A percentile compares a stretch with the other conserved stretches of the same genome.
Conservation (phyloP, 1,284 basidiomycete genomes). For the Naganishia sp. region DNA sequence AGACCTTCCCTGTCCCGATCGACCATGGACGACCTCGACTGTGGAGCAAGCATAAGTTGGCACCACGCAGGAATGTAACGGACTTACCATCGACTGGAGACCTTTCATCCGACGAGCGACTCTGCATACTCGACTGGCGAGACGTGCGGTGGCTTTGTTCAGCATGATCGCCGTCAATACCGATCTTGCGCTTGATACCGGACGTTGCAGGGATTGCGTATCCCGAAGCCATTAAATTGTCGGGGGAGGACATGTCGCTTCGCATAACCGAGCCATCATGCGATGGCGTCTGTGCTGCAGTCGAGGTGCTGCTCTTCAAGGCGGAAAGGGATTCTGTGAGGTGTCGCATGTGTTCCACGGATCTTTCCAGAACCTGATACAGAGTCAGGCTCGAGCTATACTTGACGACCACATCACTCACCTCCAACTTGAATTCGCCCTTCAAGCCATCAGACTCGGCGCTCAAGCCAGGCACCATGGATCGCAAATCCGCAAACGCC, state of each 20-base stretch:
- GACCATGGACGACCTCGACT: background rate
- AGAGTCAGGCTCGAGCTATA: background rate
- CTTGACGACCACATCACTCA: conserved; percentile 32
- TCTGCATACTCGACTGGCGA: background rate
- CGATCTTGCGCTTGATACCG: conserved; percentile 10
- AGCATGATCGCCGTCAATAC: background rate
- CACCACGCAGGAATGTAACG: background rate
- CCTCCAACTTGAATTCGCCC: conserved; percentile 55
- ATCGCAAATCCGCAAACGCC: conserved; percentile 47
- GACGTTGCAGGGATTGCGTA: background rate
- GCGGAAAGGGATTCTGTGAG: conserved; percentile 8
- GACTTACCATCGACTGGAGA: background rate
- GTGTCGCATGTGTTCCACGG: conserved; percentile 51
- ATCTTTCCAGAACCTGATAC: conserved; percentile 49
- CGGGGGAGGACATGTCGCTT: background rate
- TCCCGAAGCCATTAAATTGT: background rate
- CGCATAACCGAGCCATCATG: background rate
- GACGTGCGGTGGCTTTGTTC: background rate
- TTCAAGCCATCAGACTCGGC: conserved; percentile 46
- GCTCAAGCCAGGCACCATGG: conserved; percentile 52
- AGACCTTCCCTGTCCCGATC: background rate
- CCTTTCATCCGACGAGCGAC: background rate
- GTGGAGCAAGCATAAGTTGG: background rate
- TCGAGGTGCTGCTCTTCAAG: conserved; percentile 6
- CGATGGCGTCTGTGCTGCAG: background rate